Evolutionary conservation across 371 early-diverging fungal genomes (phyloP).

Genomic region (Mucor piriformis): DNA sequence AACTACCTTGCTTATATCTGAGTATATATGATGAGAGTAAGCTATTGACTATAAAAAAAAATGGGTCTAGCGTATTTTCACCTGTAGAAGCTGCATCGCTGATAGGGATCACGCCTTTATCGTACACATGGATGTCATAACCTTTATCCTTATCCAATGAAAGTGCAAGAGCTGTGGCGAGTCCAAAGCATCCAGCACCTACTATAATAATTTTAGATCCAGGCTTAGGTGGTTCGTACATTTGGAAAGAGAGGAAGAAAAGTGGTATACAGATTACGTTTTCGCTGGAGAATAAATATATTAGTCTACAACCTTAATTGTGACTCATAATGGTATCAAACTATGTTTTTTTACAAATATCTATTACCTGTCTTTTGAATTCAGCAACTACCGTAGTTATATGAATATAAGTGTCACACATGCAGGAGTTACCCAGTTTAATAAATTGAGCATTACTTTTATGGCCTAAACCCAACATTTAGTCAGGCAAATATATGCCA

Average conservation of each 20-base stretch:
- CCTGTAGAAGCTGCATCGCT: conserved; percentile 49
- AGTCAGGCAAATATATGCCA: too few species aligned
- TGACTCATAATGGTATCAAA: too few species aligned
- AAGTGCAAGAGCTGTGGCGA: conserved; percentile 52
- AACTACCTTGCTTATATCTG: conserved; percentile 57
- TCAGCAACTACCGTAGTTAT: too few species aligned
- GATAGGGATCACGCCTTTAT: conserved; percentile 45
- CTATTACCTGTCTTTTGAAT: too few species aligned
- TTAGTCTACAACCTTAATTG: too few species aligned
- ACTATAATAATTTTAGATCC: conserved; percentile 50
- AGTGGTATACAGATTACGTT: too few species aligned
- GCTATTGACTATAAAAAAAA: not conserved
- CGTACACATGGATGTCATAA: conserved; percentile 45
- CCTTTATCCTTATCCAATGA: conserved; percentile 10
- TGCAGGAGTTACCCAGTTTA: too few species aligned
- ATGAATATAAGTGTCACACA: too few species aligned
- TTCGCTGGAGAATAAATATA: too few species aligned
- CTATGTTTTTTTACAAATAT: too few species aligned
- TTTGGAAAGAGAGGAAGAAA: not conserved
- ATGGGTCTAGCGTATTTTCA: not conserved
- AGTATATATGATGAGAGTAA: not conserved
- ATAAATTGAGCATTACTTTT: too few species aligned
- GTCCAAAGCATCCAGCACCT: conserved; percentile 56
- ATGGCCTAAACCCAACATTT: too few species aligned
- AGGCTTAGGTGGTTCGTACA: conserved; percentile 2